Conservation (phyloP, 73 alveolate species). For the Uronychia binucleata region DNA sequence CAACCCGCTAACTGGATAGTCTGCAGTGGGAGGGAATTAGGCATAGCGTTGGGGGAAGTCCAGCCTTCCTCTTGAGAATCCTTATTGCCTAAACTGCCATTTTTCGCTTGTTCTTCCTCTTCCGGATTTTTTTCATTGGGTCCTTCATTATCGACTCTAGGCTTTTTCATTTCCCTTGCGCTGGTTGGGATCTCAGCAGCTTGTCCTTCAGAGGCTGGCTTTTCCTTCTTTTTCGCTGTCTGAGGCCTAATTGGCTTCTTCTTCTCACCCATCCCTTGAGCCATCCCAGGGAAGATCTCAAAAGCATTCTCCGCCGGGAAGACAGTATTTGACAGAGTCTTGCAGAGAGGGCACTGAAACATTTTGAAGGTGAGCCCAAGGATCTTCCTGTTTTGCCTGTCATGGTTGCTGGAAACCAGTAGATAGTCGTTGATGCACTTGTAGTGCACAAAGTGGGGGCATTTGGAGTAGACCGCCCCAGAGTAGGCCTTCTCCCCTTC, state of each 20-base stretch:
- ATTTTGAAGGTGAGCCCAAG: conserved; percentile 34
- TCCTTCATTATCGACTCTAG: not conserved
- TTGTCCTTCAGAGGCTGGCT: not conserved
- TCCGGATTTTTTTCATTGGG: no score
- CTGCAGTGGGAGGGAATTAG: no score
- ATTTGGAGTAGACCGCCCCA: conserved; percentile 18
- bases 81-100: no score
- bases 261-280: no score
- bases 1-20: no score
- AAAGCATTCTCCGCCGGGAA: conserved; percentile 26
- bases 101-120: no score
- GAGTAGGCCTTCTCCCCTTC: not conserved
- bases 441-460: conserved; percentile 56
- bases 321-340: conserved; percentile 39
- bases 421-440: conserved; percentile 48
- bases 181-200: not conserved
- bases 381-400: conserved; percentile 14
- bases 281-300: not conserved
- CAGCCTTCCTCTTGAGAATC: no score
- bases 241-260: not conserved
- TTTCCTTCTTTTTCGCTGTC: not conserved
- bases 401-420: not conserved
- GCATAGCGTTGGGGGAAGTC: no score
- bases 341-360: conserved; percentile 68
- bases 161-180: not conserved